Percentiles rank a stretch among this genome's conserved stretches.
Conservation (phyloP, 2,329 filamentous ascomycete genomes). For the Leptographium galeiforme region DNA sequence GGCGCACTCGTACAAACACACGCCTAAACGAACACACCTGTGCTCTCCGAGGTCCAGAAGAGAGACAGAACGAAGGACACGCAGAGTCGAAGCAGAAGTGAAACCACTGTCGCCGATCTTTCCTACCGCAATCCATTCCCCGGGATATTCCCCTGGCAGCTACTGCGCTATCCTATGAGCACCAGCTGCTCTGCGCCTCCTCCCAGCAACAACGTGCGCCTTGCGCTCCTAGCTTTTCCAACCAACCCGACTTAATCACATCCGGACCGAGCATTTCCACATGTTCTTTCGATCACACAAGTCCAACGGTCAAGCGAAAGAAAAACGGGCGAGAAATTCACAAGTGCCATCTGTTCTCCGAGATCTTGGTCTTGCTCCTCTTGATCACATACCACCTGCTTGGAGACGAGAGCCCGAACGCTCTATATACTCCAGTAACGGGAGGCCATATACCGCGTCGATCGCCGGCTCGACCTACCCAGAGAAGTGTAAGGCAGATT, state of each 20-base stretch:
- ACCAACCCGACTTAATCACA: not conserved
- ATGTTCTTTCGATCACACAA: slow-evolving; percentile 34
- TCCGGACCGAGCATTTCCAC: slow-evolving; percentile 13
- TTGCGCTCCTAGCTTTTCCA: not conserved
- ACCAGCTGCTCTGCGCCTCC: no score
- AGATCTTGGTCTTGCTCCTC: slow-evolving; percentile 22
- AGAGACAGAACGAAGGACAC: not conserved
- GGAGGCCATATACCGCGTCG: slow-evolving; percentile 12
- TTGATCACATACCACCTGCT: slow-evolving; percentile 11
- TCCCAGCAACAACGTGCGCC: not conserved
- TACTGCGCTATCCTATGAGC: no score
- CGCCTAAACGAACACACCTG: not conserved
- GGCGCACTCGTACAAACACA: not conserved
- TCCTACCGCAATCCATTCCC: no score
- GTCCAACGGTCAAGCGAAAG: slow-evolving; percentile 22
- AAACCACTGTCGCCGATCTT: not conserved
- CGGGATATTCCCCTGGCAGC: no score
- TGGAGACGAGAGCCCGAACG: slow-evolving; percentile 17
- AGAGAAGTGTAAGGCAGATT: slow-evolving; percentile 20
- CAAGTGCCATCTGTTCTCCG: slow-evolving; percentile 19
- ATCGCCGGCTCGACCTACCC: slow-evolving; percentile 12
- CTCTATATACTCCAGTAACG: slow-evolving; percentile 14
- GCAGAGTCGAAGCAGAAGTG: not conserved
- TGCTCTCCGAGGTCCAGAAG: not conserved
- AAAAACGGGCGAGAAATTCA: slow-evolving; percentile 23